Percentiles rank a stretch among this genome's conserved stretches.
Evolutionary conservation across 1,284 basidiomycete genomes (phyloP).

Genomic region (Apiotrichum gamsii): DNA sequence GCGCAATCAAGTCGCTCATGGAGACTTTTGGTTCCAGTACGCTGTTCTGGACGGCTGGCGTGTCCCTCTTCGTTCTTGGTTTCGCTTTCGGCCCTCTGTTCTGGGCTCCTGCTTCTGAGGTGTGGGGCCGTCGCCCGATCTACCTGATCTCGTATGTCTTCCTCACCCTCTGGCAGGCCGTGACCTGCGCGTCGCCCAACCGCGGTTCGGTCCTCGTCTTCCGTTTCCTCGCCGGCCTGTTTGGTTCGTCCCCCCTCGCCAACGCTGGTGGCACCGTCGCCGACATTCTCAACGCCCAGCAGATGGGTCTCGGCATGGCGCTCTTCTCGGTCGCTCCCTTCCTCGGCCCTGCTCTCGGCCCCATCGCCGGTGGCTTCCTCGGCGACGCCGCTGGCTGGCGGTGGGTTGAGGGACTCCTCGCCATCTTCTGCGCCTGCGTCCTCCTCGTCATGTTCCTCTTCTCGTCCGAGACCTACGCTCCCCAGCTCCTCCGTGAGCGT

Average conservation of each 20-base stretch:
- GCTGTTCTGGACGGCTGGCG: constrained; percentile 31
- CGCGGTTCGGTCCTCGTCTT: constrained; percentile 33
- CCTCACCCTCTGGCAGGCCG: constrained; percentile 37
- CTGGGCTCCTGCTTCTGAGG: constrained; percentile 53
- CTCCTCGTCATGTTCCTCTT: constrained; percentile 25
- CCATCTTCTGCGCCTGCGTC: constrained; percentile 44
- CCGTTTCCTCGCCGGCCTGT: constrained; percentile 42
- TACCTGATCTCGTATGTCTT: constrained; percentile 55
- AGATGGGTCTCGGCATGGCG: constrained; percentile 39
- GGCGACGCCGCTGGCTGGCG: constrained; percentile 45
- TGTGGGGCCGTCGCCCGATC: constrained; percentile 54
- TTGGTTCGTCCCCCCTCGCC: constrained; percentile 43
- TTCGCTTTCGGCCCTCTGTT: constrained; percentile 40
- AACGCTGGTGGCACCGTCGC: constrained; percentile 45
- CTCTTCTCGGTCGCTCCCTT: constrained; percentile 17
- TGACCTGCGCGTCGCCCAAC: constrained; percentile 28
- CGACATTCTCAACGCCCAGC: constrained; percentile 38
- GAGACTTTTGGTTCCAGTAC: constrained; percentile 19
- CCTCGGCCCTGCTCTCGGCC: constrained; percentile 24
- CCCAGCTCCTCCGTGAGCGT: constrained; percentile 44
- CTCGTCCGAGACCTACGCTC: constrained; percentile 49
- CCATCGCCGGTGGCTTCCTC: constrained; percentile 45
- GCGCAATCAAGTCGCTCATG: constrained; percentile 25
- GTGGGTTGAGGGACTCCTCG: constrained; percentile 63
- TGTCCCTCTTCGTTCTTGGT: constrained; percentile 36